A percentile compares a stretch with the other conserved stretches of the same genome.
These are phyloP conservation scores for Boletus coffeatus DNA, from an alignment of 1,284 basidiomycete species.

Conservation along the genomic window DNA sequence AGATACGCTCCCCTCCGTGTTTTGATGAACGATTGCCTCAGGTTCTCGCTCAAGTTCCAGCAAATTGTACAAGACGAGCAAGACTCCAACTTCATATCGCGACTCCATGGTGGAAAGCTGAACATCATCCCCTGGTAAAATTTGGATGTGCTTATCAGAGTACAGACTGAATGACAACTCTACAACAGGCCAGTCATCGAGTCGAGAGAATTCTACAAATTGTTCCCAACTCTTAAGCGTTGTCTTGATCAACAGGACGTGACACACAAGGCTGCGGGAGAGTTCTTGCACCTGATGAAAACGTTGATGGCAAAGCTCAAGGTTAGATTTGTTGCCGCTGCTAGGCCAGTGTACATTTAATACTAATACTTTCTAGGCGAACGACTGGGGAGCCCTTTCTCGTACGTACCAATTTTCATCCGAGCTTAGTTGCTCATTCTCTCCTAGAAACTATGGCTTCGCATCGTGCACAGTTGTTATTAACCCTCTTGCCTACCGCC, in stretches of 20 bases:
- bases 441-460: constrained; percentile 48
- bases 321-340: constrained; percentile 26
- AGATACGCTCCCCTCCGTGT: too few relatives aligned
- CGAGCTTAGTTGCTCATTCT: neutral
- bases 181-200: constrained; percentile 51
- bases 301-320: constrained; percentile 53
- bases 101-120: constrained; percentile 46
- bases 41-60: constrained; percentile 49
- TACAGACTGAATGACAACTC: neutral
- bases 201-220: constrained; percentile 49
- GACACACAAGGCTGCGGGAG: constrained; percentile 47
- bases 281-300: constrained; percentile 37
- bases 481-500: constrained; percentile 38
- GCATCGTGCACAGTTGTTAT: constrained; percentile 44
- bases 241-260: constrained; percentile 42
- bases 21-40: constrained; percentile 16
- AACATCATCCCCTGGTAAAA: constrained; percentile 47
- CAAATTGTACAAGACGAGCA: constrained; percentile 54
- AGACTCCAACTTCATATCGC: constrained; percentile 54
- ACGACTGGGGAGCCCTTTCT: constrained; percentile 59
- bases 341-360: neutral
- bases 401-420: constrained; percentile 31
- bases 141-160: too few relatives aligned
- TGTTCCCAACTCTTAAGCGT: constrained; percentile 43
- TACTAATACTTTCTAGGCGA: constrained; percentile 35